These are phyloP conservation scores for Termitomyces sp. DNA, from an alignment of 768 basidiomycete genomes.

Conservation along the genomic window DNA sequence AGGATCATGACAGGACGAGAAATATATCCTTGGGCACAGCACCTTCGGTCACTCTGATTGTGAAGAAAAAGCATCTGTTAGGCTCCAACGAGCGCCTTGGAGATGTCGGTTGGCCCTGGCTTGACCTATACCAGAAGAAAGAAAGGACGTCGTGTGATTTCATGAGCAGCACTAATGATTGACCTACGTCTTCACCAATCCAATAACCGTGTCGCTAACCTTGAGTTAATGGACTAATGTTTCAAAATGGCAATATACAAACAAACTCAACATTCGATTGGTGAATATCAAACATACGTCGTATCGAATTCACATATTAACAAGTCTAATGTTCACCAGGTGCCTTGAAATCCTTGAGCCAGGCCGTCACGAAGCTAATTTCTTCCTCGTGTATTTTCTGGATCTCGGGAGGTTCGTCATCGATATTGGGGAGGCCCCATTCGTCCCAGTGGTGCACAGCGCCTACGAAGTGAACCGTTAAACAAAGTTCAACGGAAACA, in stretches of 20 bases:
- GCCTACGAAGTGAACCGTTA: slow-evolving; percentile 25
- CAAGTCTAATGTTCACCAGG: slow-evolving; percentile 14
- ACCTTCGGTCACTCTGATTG: no score
- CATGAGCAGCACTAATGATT: no score
- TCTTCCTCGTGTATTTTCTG: slow-evolving; percentile 75
- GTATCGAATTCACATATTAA: neutral
- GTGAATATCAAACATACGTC: neutral
- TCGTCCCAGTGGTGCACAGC: slow-evolving; percentile 76
- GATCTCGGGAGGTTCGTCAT: slow-evolving; percentile 72
- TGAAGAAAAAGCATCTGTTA: no score
- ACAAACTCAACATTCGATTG: neutral
- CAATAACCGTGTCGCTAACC: no score
- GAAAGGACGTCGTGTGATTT: no score
- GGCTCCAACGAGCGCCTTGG: no score
- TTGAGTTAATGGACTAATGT: neutral
- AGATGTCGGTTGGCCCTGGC: no score
- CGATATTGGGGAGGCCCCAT: slow-evolving; percentile 60
- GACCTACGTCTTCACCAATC: no score
- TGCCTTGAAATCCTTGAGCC: slow-evolving; percentile 51
- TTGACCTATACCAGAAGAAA: no score
- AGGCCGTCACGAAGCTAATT: slow-evolving; percentile 70
- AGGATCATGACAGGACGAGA: no score
- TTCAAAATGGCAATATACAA: neutral
- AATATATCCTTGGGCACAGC: no score
- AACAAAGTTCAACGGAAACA: neutral